phyloP scores from a whole-genome alignment of 2,329 filamentous ascomycete genomes.

The Colletotrichum falcatum region DNA sequence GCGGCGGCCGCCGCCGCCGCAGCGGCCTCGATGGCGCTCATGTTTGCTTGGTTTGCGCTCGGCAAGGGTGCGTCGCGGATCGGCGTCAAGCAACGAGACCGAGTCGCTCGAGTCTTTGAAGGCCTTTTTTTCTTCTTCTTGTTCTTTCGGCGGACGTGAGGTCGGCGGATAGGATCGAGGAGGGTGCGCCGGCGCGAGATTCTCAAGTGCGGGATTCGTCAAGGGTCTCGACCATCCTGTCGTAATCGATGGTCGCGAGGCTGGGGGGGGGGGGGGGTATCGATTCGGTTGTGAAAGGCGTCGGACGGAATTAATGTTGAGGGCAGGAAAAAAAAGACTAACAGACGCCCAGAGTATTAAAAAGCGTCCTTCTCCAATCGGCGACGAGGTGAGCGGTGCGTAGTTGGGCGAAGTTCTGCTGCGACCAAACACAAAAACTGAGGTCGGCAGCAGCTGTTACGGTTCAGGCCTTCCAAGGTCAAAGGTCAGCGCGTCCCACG shows the following conservation, averaged over 20 bases:
- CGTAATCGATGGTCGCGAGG: conserved; percentile 30
- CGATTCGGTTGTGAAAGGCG: conserved; percentile 13
- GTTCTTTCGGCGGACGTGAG: conserved; percentile 6
- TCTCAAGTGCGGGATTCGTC: conserved; percentile 35
- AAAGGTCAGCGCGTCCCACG: conserved; percentile 38
- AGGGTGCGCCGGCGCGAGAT: conserved; percentile 37
- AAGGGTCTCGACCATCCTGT: conserved; percentile 37
- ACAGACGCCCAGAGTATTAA: conserved; percentile 10
- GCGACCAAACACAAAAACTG: conserved; percentile 33
- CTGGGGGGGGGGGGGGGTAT: too few species aligned
- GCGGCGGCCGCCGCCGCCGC: conserved; percentile 30
- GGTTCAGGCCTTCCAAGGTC: conserved; percentile 27
- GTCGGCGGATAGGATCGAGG: conserved; percentile 23
- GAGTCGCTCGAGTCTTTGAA: conserved; percentile 12
- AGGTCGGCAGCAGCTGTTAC: conserved; percentile 34
- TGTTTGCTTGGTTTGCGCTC: conserved; percentile 35
- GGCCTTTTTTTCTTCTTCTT: too few species aligned
- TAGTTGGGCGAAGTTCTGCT: conserved; percentile 13
- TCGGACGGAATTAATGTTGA: conserved; percentile 1
- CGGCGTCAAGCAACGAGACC: conserved; percentile 15
- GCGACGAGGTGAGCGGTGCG: conserved; percentile 1
- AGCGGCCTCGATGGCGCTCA: conserved; percentile 36
- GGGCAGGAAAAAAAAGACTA: background rate
- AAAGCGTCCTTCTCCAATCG: background rate
- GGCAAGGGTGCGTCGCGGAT: conserved; percentile 15